Evolutionary conservation across 2,329 filamentous ascomycete genomes (phyloP), one percentile per base, ranked within the genome.

Genomic region (Xylaria sp.): DNA sequence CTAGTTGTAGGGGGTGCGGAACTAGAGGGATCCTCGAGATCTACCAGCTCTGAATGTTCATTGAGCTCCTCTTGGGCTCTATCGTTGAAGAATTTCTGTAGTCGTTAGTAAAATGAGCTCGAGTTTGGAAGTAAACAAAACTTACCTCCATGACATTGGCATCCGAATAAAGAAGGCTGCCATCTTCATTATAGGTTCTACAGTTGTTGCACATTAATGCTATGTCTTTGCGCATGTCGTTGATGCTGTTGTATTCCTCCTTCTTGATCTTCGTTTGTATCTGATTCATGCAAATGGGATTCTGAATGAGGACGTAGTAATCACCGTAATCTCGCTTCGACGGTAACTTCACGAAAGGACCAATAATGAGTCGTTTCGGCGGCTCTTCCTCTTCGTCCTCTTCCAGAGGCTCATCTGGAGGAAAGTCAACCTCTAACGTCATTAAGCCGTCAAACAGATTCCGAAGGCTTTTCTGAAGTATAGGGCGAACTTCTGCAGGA

Each of bases 211-310:
- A 96, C 80, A 99, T 87, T 69, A 95, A 82, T 57, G 89, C 88
- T 69, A 99, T 90, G 76, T 99, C 96, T 72, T 87, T 89, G 62
- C 89, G 87, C 85, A 99, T 89, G 73, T 94, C 92, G 76, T 87
- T 89, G 67, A 97, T 81, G 75, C 87, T 91, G 73, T 88, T 89
- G 79, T 99, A 99, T 77, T 97, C 93, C 76, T 96, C 93, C 80
- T 93, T 95, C 83, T 97, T 97, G 82, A 99, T 97, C 84, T 93
- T 95, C 77, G 91, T 92, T 77, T 93, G 89, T 76, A 99, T 97
- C 78, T 94, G 90, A 73, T 97, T 96, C 92, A 98, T 97, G 76
- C 92, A 95, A 76, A 99, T 97, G 0, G 96, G 96, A 61, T 90
- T 91, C 76, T 91, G 88, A 78, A 99, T 99, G 79, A 97, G 89